phyloP scores from a whole-genome alignment of 345 rosid genomes.

The Noccaea bulbosa region DNA sequence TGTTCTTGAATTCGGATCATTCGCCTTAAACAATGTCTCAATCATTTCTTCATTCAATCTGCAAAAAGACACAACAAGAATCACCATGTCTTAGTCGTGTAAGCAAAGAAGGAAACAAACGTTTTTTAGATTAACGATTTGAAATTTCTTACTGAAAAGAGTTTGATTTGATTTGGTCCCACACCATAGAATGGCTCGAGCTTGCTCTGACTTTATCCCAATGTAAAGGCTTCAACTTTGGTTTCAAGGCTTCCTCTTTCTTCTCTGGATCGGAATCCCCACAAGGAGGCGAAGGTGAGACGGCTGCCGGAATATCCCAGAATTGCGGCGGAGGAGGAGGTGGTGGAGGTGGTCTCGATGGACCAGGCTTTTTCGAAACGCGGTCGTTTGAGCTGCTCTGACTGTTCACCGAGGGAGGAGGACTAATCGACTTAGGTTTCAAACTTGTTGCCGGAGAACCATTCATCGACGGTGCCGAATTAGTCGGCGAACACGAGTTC shows the following conservation, averaged over 20 bases:
- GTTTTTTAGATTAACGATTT: neutral
- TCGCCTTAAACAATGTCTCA: slow-evolving; percentile 78
- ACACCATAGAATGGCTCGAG: slow-evolving; percentile 88
- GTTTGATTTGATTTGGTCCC: slow-evolving; percentile 93
- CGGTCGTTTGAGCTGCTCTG: slow-evolving; percentile 33
- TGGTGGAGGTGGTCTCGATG: slow-evolving; percentile 67
- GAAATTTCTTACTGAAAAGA: slow-evolving; percentile 81
- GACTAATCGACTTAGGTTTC: slow-evolving; percentile 51
- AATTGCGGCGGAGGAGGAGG: slow-evolving; percentile 61
- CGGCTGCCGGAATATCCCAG: slow-evolving; percentile 54
- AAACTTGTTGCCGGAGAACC: slow-evolving; percentile 48
- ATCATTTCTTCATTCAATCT: slow-evolving; percentile 99
- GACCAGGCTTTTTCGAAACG: slow-evolving; percentile 29
- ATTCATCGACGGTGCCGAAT: slow-evolving; percentile 47
- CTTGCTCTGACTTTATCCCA: slow-evolving; percentile 99
- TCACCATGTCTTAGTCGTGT: slow-evolving; percentile 13
- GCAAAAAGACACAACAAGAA: slow-evolving; percentile 34
- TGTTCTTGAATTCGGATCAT: slow-evolving; percentile 50
- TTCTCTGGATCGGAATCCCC: slow-evolving; percentile 49
- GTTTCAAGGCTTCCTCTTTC: slow-evolving; percentile 59
- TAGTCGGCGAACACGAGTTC: slow-evolving; percentile 56
- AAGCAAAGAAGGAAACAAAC: neutral
- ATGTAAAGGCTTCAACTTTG: slow-evolving; percentile 88
- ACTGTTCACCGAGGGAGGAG: slow-evolving; percentile 28
- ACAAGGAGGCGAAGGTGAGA: slow-evolving; percentile 42